Evolutionary conservation across 2,329 filamentous ascomycete genomes (phyloP), one percentile per base, ranked within the genome.

Genomic region (Fusarium sp.): DNA sequence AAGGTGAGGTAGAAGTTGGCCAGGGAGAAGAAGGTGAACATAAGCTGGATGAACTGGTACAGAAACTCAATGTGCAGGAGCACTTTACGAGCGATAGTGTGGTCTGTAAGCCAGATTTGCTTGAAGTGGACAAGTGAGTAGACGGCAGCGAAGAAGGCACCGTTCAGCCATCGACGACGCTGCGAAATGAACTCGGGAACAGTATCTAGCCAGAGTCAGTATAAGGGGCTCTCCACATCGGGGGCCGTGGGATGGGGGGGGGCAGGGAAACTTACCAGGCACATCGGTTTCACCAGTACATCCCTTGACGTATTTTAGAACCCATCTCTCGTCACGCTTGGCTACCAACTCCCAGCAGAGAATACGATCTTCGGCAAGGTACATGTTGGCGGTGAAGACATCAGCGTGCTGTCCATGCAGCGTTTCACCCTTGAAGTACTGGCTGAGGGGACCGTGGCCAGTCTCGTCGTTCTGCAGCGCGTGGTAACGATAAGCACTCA

Each of bases 1-100:
- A 99, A 99, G 54, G 93, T 96, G 48, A 99, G 88, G 76, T 98
- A 99, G 82, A 98, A 99, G 81, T 99, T 99, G 76, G 94, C 93
- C 36, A 99, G 87, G 10, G 94, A 97, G 80, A 99, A 98, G 80
- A 92, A 99, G 41, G 95, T 99, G 80, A 99, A 99, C 59, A 96
- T 76, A 13, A 99, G 86, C 72, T 93, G 91, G 67, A 98, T 84
- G 73, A 96, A 89, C 75, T 99, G 95, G 76, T 99, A 99, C 67
- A 97, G 76, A 73, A 97, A 97, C 75, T 99, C 95, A 68, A 98
- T 87, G 76, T 97, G 93, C 48, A 99, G 85, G 31, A 99, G 84
- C 21, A 96, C 83, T 77, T 99, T 99, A 67, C 95, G 90, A 33
- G 88, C 84, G 19, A 98, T 71, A 1, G 92, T 95, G 76, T 99